Base-by-base conservation (phyloP, 371 early-diverging fungal genomes). In the Rhizopus arrhizus region DNA sequence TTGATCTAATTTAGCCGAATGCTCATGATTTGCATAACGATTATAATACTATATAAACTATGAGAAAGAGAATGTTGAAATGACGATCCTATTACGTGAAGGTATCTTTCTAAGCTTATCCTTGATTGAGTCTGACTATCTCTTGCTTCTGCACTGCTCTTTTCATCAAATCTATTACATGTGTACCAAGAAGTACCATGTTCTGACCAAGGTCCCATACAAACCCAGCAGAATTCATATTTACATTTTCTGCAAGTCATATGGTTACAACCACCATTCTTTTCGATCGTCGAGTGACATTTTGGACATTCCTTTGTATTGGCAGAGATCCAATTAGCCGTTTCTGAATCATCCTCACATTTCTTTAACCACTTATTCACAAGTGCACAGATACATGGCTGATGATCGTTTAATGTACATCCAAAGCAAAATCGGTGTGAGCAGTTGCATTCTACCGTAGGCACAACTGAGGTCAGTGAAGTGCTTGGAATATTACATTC, bases 291-390 rank as follows among this genome's bases (percentile, higher is more conserved):
- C 0, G 93, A 85, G 45, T 85, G 82, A 74, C 99, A 98, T 61
- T 93, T 92, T 22, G 91, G 82, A 70, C 99, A 98, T 74, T 97
- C 97, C 73, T 97, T 96, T 45, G 98, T 97, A 75, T 97, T 89
- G 33, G 95, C 95, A 28, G 90, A 88, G 58, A 97, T 92, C 97
- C 97, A 98, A 74, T 97, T 96, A n/a, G 96, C 89, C 4, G 98
- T 98, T 68, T 97, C 98, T 13, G 96, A 95, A 70, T 98, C 99
- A 76, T 98, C 98, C 38, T 84, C 90, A 73, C 97, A 97, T 75
- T 98, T 97, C 62, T 95, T 91, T 43, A 94, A 58, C 98, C 98
- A 98, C 61, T 80, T 74, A 60, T 89, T 89, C 33, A 92, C 94
- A 29, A 97, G 71, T 0, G 59, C 60, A 75, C 99, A 98, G n/a